phyloP scores from a whole-genome alignment of 257 asterid species.

The Anisodus acutangulus region DNA sequence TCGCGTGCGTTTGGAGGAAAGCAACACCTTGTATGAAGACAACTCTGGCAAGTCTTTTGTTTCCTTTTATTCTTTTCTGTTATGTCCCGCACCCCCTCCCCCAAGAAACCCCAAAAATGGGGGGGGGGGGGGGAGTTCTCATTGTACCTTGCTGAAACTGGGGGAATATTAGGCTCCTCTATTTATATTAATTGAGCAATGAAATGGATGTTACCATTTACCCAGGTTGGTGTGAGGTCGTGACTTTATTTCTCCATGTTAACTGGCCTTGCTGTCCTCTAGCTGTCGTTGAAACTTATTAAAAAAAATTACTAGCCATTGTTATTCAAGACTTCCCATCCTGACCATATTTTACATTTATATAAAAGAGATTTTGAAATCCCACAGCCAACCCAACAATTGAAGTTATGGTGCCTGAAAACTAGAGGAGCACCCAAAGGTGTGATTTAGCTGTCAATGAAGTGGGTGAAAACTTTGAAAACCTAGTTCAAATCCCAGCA shows the following conservation, averaged over 20 bases:
- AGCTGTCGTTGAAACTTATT: background rate
- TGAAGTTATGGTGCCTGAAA: constrained; percentile 9
- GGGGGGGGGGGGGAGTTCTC: background rate
- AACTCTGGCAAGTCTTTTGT: constrained; percentile 54
- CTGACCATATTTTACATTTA: background rate
- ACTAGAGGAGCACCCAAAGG: constrained; percentile 14
- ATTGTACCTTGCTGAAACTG: constrained; percentile 15
- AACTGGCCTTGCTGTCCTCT: constrained; percentile 1
- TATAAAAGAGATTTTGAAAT: background rate
- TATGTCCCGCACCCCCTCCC: background rate
- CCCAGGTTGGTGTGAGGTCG: background rate
- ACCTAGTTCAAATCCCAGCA: background rate
- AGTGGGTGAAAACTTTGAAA: background rate
- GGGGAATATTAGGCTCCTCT: constrained; percentile 1
- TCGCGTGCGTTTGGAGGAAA: constrained; percentile 60
- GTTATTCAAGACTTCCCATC: constrained; percentile 1
- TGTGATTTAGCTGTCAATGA: background rate
- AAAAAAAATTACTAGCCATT: background rate
- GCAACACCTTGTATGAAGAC: constrained; percentile 56
- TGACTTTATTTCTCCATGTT: constrained; percentile 9
- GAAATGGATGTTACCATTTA: constrained; percentile 1
- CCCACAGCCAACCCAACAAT: background rate
- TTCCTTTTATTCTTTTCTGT: background rate
- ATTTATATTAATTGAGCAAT: background rate
- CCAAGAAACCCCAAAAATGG: background rate